Evolutionary conservation across 768 basidiomycete species (phyloP), one percentile per base, ranked within the genome.

Genomic region (Phanerochaete carnosa): DNA sequence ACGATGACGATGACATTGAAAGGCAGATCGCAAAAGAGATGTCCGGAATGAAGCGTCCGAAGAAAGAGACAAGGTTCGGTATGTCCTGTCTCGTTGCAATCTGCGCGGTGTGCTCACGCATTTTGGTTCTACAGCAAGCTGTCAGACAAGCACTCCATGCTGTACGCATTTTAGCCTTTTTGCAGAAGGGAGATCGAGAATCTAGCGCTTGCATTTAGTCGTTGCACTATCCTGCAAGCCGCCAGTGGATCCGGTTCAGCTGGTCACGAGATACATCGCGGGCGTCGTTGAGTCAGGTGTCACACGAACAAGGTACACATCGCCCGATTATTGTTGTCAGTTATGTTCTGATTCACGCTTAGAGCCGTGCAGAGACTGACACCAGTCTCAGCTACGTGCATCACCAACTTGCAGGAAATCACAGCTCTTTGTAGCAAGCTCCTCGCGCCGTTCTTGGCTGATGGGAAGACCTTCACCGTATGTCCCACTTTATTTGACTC

Each of bases 151-250:
- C 67, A 93, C 91, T 0, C 82, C 85, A 45, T 94, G 92, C 59
- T 85, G 92, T 93, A 70, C 1, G 56, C 32, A 3, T 46, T n/a
- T 37, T 80, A 45, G 12, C 26, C 22, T 28, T 15, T 23, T 25
- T 22, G 2, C 11, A 22, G 22, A 23, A 5, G 32, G 26, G 1
- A 52, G 47, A 13, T n/a, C n/a, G 9, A 45, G 13, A 53, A 23
- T 4, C 25, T 56, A 7, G 25, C 19, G 49, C 28, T 28, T 8
- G 50, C 47, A 16, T 25, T 13, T 49, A 94, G 92, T 92, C 15
- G 74, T 91, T 28, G 92, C 92, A 70, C 88, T 94, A 47, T 87
- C 90, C 11, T 93, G 89, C 71, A 88, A 83, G 71, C 77, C 85
- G 1, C 92, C 92, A 0, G 79, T 92, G 25, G 86, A 94, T 68